A percentile compares a stretch with the other conserved stretches of the same genome.
phyloP scores from a whole-genome alignment of 2,329 filamentous ascomycete species.

The Clarireedia hainanense region DNA sequence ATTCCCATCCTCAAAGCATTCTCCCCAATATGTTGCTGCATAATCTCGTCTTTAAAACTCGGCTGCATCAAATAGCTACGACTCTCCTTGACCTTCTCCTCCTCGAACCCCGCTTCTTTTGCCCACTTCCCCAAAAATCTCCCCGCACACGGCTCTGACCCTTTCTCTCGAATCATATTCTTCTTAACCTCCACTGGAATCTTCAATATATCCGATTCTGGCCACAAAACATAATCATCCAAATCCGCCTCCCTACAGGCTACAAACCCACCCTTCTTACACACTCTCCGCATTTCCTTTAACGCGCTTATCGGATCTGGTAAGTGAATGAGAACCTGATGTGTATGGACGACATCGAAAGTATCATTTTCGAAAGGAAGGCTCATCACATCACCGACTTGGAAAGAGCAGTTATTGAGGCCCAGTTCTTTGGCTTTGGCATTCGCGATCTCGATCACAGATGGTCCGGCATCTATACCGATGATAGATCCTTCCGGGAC shows the following conservation, averaged over 20 bases:
- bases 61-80: constrained; percentile 7
- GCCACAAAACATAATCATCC: constrained; percentile 1
- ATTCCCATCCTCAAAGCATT: background rate
- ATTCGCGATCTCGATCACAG: background rate
- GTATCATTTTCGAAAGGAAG: constrained; percentile 3
- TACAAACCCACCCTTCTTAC: constrained; percentile 1
- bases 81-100: background rate
- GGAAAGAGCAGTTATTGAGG: constrained; percentile 1
- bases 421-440: background rate
- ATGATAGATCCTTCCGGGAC: background rate
- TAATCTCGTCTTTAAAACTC: background rate
- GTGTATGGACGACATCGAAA: constrained; percentile 8
- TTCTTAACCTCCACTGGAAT: background rate
- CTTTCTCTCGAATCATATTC: constrained; percentile 4
- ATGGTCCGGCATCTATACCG: background rate
- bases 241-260: constrained; percentile 6
- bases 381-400: constrained; percentile 3
- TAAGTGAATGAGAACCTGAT: constrained; percentile 5
- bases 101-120: background rate
- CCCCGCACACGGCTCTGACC: background rate
- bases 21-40: background rate
- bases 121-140: constrained; percentile 3
- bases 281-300: constrained; percentile 6
- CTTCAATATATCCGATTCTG: background rate
- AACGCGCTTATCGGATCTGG: background rate